Base-by-base conservation (phyloP, 805 yeast species). In the Pichia heedii region DNA sequence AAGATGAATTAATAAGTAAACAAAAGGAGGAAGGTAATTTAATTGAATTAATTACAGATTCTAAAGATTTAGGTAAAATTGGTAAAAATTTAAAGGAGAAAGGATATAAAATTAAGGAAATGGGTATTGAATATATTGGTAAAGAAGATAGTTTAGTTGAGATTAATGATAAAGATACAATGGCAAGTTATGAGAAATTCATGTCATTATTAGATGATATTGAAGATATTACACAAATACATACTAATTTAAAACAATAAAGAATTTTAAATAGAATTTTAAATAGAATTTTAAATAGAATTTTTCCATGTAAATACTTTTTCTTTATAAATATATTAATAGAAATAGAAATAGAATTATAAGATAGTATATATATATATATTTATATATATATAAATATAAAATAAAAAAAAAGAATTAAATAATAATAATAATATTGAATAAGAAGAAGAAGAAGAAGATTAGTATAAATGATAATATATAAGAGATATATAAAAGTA, bases 141-240 rank as follows among this genome's bases (percentile, higher is more conserved):
- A 78, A 76, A 36, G 65, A 70, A 2, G 94, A 83, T 37, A 71
- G 74, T 53, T 63, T 67, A 48, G 79, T 78, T 4, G 73, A 69
- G 11, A 72, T 81, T 26, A 68, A 70, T 0, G 70, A 73, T 44
- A 77, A 68, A 22, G 87, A 77, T 4, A 63, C 70, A 8, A 67
- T 61, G 45, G 71, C 68, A 46, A 69, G 70, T 32, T 72, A 77
- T 53, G 71, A 72, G 15, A 83, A 77, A 54, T 76, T 88, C 30
- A 60, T 81, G 29, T 66, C 60, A 20, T 68, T 70, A 39, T 66
- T 90, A 37, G 94, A 86, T 42, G 86, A 80, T 29, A 66, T 87
- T n/a, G 87, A 82, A 40, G 97, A 93, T 53, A 84, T 90, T 19
- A 78, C 86, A 7, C 86, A 77, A 49, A 77, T 84, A 46, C 85